These are phyloP conservation scores for Meyerozyma athensensis DNA, from an alignment of 1,139 yeast genomes.

Conservation along the genomic window DNA sequence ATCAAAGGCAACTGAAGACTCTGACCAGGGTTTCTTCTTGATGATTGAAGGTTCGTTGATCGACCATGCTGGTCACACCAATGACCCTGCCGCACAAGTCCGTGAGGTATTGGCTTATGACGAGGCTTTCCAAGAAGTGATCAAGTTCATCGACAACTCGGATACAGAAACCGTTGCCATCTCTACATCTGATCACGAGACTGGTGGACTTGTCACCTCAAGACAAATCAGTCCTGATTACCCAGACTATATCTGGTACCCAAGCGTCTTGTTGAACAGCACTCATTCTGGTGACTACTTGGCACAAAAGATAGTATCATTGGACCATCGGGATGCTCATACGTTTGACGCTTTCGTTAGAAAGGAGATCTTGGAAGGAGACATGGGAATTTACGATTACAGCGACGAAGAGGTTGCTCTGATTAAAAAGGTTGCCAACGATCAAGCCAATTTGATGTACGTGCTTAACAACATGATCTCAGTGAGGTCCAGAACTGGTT, in stretches of 20 bases:
- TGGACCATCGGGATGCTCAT: conserved; percentile 14
- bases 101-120: conserved; percentile 41
- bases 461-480: conserved; percentile 25
- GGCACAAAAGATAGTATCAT: conserved; percentile 14
- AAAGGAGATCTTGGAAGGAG: conserved; percentile 15
- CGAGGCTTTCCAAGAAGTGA: conserved; percentile 21
- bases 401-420: conserved; percentile 15
- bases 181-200: conserved; percentile 27
- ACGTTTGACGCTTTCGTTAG: conserved; percentile 11
- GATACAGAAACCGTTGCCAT: conserved; percentile 22
- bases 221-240: conserved; percentile 55
- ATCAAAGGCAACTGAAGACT: conserved; percentile 19
- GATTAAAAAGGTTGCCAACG: conserved; percentile 10
- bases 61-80: conserved; percentile 28
- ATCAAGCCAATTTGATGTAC: conserved; percentile 18
- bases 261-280: conserved; percentile 33
- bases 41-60: conserved; percentile 25
- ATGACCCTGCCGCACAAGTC: conserved; percentile 31
- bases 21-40: conserved; percentile 23
- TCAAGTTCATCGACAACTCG: conserved; percentile 18
- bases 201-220: conserved; percentile 45
- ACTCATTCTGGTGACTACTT: conserved; percentile 24
- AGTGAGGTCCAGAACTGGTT: conserved; percentile 23
- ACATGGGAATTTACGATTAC: conserved; percentile 19
- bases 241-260: conserved; percentile 23